Base-by-base conservation (phyloP, 352 stramenopile genomes). In the Peronospora tabacina region DNA sequence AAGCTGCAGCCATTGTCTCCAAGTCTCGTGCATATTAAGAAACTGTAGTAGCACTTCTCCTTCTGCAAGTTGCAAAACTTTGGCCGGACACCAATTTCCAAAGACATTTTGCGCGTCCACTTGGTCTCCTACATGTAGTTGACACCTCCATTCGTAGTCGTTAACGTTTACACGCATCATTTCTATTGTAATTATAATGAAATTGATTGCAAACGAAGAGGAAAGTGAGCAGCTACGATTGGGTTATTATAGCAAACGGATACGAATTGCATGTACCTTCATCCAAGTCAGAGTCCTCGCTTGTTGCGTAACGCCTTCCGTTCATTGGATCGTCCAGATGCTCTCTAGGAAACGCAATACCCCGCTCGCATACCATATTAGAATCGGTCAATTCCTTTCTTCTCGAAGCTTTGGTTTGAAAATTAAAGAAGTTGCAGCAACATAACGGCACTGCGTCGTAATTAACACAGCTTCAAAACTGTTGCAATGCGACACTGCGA, bases 101-200 rank as follows among this genome's bases (percentile, higher is more conserved):
- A 93, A 93, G 3, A 73, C 51, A 40, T 93, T 93, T 49, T 87
- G 77, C 9, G 79, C 79, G 33, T 93, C 82, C 42, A 93, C 45
- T 0, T 62, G 60, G 48, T 90, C 77, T 12, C 61, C 70, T 5
- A 65, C 68, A 34, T 84, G 73, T 40, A 93, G 64, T 51, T 89
- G 76, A 2, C 54, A 65, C 13, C 82, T 75, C 82, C 82, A 93
- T 45, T 87, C 77, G 29, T 70, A 55, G 34, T 87, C 80, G 22
- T 70, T 69, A 12, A 71, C 59, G 41, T 90, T 74, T 10, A 87
- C 75, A 10, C 75, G 80, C 76, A 87, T 86, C 77, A 90, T 90
- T 59, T 90, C 79, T 90, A 33, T 8, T 0, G 19, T 2, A 17
- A 52, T 47, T 46, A 30, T 46, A 41, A 41, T 13, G 15, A 5